phyloP scores from a whole-genome alignment of 225 moss, liverwort and hornwort genomes.

The Sphagnum contortum region DNA sequence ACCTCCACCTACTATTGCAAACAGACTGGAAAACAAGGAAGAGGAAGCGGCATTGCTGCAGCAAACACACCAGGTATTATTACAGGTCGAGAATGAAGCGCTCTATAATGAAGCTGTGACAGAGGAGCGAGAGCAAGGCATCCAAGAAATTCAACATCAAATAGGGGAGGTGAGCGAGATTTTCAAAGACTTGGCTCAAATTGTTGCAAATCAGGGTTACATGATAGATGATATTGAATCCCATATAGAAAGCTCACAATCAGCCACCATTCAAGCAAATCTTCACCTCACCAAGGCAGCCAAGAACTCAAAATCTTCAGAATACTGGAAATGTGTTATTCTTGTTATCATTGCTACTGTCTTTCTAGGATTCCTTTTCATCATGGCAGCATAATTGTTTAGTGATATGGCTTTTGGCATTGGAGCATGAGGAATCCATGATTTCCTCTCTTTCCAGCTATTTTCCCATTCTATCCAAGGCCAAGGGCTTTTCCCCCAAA shows the following conservation, averaged over 20 bases:
- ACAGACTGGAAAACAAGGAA: not conserved
- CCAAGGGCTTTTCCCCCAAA: no score
- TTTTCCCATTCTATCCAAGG: no score
- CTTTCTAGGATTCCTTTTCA: slow-evolving; percentile 70
- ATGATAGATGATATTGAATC: slow-evolving; percentile 88
- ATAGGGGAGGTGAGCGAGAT: slow-evolving; percentile 96
- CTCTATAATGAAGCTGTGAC: slow-evolving; percentile 65
- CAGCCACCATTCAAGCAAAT: slow-evolving; percentile 81
- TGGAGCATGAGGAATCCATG: no score
- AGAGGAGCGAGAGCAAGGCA: slow-evolving; percentile 91
- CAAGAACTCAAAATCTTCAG: slow-evolving; percentile 43
- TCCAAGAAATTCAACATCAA: slow-evolving; percentile 94
- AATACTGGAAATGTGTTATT: slow-evolving; percentile 66
- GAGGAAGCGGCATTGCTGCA: slow-evolving; percentile 18
- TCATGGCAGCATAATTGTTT: slow-evolving; percentile 60
- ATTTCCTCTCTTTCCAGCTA: no score
- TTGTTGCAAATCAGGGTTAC: slow-evolving; percentile 44
- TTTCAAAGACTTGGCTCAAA: slow-evolving; percentile 85
- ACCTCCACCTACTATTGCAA: no score
- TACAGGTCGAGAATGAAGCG: slow-evolving; percentile 27
- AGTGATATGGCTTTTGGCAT: no score
- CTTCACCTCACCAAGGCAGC: slow-evolving; percentile 80
- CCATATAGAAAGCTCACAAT: slow-evolving; percentile 81
- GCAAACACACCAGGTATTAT: slow-evolving; percentile 9
- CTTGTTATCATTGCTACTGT: slow-evolving; percentile 75